Evolutionary conservation across 176 grass and related monocot species (phyloP).

Genomic region (Carex cristatella): DNA sequence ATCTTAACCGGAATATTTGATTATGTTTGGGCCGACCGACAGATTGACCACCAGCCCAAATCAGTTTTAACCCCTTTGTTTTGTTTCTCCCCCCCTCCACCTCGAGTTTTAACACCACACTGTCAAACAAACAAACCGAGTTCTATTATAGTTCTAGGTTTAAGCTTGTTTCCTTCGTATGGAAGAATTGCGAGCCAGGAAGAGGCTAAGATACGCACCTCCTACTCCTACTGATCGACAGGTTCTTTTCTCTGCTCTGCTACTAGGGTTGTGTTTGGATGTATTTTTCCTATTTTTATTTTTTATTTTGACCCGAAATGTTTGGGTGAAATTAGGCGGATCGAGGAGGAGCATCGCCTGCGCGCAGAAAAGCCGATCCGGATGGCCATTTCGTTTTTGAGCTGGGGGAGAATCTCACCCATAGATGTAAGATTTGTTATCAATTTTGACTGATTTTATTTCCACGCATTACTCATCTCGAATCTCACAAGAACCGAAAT

Average conservation of each 20-base stretch:
- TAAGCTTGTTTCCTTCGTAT: conserved; percentile 19
- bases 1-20: no score
- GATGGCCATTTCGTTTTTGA: conserved; percentile 90
- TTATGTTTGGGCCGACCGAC: no score
- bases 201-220: conserved; percentile 51
- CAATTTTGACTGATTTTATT: conserved; percentile 2
- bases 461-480: background rate
- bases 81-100: no score
- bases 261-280: conserved; percentile 17
- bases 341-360: conserved; percentile 60
- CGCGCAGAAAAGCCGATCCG: conserved; percentile 71
- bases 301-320: conserved; percentile 21
- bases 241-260: conserved; percentile 29
- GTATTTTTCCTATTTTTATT: background rate
- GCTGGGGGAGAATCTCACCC: conserved; percentile 88
- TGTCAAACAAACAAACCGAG: background rate
- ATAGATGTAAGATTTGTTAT: conserved; percentile 54
- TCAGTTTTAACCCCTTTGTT: no score
- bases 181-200: conserved; percentile 57
- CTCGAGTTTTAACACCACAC: background rate
- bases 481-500: background rate
- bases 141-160: background rate
- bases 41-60: no score
- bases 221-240: conserved; percentile 44
- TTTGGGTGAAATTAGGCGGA: conserved; percentile 27